Evolutionary conservation across 2,329 filamentous ascomycete genomes (phyloP).

Genomic region (Cucurbitaria berberidis): DNA sequence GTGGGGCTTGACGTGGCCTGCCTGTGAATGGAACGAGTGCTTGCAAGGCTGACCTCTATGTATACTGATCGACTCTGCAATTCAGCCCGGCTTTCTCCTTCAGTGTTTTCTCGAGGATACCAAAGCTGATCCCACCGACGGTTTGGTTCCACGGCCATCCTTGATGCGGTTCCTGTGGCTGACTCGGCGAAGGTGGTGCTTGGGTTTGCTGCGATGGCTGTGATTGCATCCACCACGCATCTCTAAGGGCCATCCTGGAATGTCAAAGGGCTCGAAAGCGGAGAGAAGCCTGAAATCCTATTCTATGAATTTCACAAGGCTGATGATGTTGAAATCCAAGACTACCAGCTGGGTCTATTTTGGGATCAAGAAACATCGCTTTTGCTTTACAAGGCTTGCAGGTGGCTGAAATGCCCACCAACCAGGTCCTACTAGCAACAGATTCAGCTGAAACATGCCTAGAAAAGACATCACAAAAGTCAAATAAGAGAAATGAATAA

Average conservation of each 20-base stretch:
- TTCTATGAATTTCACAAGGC: not conserved
- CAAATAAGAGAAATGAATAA: not conserved
- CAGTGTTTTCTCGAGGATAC: not conserved
- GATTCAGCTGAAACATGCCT: not conserved
- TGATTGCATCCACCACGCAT: slow-evolving; percentile 7
- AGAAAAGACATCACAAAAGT: not conserved
- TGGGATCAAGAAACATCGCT: not conserved
- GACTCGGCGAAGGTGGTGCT: not conserved
- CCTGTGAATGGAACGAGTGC: not conserved
- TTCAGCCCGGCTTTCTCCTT: not conserved
- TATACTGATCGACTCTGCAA: slow-evolving; percentile 1
- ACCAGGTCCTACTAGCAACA: not conserved
- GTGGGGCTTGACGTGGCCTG: no score
- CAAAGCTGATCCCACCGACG: not conserved
- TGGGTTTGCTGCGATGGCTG: not conserved
- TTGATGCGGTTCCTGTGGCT: not conserved
- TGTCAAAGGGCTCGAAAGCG: not conserved
- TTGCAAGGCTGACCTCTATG: not conserved
- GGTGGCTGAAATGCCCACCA: not conserved
- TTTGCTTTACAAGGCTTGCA: not conserved
- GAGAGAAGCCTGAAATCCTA: not conserved
- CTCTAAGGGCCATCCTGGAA: slow-evolving; percentile 6
- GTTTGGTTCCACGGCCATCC: slow-evolving; percentile 5
- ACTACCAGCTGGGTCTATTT: not conserved
- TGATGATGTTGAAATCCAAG: not conserved